Percentiles rank a stretch among this genome's conserved stretches.
Evolutionary conservation across 169 alveolate genomes (phyloP).

Genomic region (Plasmodium berghei): DNA sequence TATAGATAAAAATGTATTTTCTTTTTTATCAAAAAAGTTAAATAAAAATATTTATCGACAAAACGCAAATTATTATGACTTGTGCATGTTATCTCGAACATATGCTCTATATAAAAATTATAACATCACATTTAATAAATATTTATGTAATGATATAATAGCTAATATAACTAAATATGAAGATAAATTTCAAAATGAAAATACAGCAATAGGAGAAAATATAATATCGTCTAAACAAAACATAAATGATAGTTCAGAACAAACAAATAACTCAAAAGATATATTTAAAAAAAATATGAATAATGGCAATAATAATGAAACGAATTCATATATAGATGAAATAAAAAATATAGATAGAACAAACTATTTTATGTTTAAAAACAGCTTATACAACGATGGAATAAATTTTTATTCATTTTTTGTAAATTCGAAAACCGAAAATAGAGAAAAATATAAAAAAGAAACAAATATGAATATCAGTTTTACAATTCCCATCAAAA

Average conservation of each 20-base stretch:
- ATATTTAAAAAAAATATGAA: not conserved
- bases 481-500: not conserved
- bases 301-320: not conserved
- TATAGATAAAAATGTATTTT: slow-evolving; percentile 30
- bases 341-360: slow-evolving; percentile 62
- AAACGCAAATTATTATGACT: slow-evolving; percentile 53
- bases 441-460: slow-evolving; percentile 8
- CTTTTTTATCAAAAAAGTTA: slow-evolving; percentile 38
- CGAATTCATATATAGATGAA: slow-evolving; percentile 8
- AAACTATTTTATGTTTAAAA: slow-evolving; percentile 36
- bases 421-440: slow-evolving; percentile 30
- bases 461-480: not conserved
- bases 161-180: slow-evolving; percentile 36
- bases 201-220: not conserved
- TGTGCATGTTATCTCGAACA: slow-evolving; percentile 45
- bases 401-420: slow-evolving; percentile 62
- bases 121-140: slow-evolving; percentile 58
- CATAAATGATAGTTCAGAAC: not conserved
- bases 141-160: slow-evolving; percentile 45
- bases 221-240: not conserved
- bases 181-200: slow-evolving; percentile 43
- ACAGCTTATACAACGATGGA: slow-evolving; percentile 44
- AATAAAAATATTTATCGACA: slow-evolving; percentile 57
- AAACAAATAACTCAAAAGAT: not conserved
- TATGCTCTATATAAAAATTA: slow-evolving; percentile 63